Conservation (phyloP, 106 monocot genomes). For the Dendrobium huoshanense region DNA sequence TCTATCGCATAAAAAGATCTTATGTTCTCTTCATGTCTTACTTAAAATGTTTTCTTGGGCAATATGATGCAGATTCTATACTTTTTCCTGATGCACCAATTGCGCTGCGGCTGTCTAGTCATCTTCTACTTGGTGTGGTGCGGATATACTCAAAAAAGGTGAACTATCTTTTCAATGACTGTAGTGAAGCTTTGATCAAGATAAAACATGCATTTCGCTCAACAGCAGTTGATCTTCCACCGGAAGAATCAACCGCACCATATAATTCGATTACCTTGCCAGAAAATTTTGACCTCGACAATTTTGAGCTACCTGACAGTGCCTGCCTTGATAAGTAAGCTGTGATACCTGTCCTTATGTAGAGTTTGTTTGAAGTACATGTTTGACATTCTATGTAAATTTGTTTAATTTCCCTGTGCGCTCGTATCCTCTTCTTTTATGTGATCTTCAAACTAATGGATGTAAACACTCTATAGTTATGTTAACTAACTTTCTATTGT, state of each 20-base stretch:
- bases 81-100: constrained; percentile 97
- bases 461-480: not conserved
- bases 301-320: constrained; percentile 93
- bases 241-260: constrained; percentile 98
- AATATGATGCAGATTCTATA: constrained; percentile 77
- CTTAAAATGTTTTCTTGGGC: not conserved
- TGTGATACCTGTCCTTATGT: not conserved
- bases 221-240: constrained; percentile 94
- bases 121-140: constrained; percentile 98
- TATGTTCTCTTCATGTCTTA: not conserved
- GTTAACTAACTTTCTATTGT: not conserved
- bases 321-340: constrained; percentile 60
- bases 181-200: constrained; percentile 94
- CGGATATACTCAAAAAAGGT: constrained; percentile 98
- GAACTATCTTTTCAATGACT: constrained; percentile 99
- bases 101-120: constrained; percentile 94
- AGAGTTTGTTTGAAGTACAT: not conserved
- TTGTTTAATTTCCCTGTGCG: not conserved
- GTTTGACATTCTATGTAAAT: not conserved
- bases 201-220: constrained; percentile 99
- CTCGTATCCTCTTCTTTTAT: not conserved
- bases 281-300: constrained; percentile 99
- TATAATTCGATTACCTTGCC: constrained; percentile 99
- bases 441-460: not conserved
- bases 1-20: not conserved